Evolutionary conservation across 495 filamentous ascomycete genomes (phyloP).

Genomic region (Saxophila tyrrhenica): DNA sequence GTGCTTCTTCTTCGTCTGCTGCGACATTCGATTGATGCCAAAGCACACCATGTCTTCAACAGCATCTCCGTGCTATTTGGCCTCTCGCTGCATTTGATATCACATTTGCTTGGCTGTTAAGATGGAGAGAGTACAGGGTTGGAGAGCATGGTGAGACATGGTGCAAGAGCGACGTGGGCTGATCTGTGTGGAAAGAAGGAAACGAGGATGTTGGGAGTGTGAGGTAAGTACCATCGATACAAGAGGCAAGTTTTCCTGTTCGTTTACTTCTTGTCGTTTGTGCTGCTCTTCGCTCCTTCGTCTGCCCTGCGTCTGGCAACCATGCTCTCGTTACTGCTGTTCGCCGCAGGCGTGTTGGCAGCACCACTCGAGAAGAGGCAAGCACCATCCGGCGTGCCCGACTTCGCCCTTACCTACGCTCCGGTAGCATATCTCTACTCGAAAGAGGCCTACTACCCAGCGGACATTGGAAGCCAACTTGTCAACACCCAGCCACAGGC

Average conservation of each 20-base stretch:
- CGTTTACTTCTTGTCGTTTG: not conserved
- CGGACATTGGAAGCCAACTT: conserved; percentile 47
- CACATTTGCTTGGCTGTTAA: too few species aligned
- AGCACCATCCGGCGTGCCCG: conserved; percentile 9
- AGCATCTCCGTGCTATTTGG: too few species aligned
- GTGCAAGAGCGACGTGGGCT: too few species aligned
- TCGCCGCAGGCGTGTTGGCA: not conserved
- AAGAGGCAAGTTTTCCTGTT: not conserved
- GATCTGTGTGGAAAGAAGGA: too few species aligned
- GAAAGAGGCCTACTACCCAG: conserved; percentile 36
- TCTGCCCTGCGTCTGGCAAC: not conserved
- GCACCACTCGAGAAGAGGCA: not conserved
- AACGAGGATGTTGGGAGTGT: too few species aligned
- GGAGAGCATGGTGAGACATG: too few species aligned
- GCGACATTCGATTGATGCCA: too few species aligned
- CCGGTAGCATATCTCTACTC: conserved; percentile 5
- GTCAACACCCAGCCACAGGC: conserved; percentile 42
- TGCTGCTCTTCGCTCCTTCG: not conserved
- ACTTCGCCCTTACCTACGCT: conserved; percentile 3
- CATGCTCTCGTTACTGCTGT: not conserved
- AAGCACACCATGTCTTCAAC: too few species aligned
- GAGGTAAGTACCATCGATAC: too few species aligned
- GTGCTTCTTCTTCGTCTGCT: not conserved
- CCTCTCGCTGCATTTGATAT: too few species aligned
- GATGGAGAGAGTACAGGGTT: too few species aligned